Evolutionary conservation across 2,329 filamentous ascomycete genomes (phyloP).

Genomic region (Rhinocladiella mackenziei): DNA sequence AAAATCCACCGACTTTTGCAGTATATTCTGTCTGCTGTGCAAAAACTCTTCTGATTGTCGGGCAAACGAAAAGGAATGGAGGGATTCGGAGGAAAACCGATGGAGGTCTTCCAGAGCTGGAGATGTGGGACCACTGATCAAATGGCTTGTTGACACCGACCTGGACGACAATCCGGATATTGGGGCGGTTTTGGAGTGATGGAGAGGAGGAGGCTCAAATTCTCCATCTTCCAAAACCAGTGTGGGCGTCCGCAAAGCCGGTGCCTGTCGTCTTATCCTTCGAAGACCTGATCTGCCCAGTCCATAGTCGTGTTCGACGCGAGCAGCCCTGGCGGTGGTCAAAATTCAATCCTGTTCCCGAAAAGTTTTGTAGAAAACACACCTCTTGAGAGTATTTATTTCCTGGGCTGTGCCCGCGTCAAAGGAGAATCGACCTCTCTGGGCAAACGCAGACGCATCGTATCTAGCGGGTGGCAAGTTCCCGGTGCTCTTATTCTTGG

Average conservation of each 20-base stretch:
- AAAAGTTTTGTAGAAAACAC: slow-evolving; percentile 35
- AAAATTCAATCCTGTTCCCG: slow-evolving; percentile 9
- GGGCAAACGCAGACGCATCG: slow-evolving; percentile 56
- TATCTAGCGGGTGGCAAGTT: slow-evolving; percentile 44
- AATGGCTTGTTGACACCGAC: slow-evolving; percentile 37
- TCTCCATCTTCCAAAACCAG: slow-evolving; percentile 57
- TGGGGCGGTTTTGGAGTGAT: slow-evolving; percentile 67
- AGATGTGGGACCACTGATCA: slow-evolving; percentile 63
- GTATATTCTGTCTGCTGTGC: slow-evolving; percentile 83
- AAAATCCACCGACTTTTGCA: slow-evolving; percentile 93
- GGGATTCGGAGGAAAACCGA: slow-evolving; percentile 88
- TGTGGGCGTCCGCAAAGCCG: slow-evolving; percentile 62
- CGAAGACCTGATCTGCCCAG: slow-evolving; percentile 80
- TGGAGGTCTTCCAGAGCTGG: slow-evolving; percentile 79
- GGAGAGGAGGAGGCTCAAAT: slow-evolving; percentile 55
- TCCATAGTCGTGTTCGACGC: slow-evolving; percentile 86
- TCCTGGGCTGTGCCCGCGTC: slow-evolving; percentile 65
- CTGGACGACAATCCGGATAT: slow-evolving; percentile 56
- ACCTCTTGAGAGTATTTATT: slow-evolving; percentile 72
- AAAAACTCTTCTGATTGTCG: slow-evolving; percentile 90
- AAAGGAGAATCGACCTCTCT: slow-evolving; percentile 69
- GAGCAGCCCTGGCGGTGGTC: slow-evolving; percentile 60
- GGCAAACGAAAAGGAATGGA: slow-evolving; percentile 97
- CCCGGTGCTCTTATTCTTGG: slow-evolving; percentile 49
- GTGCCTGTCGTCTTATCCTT: slow-evolving; percentile 80